Evolutionary conservation across 2,329 filamentous ascomycete genomes (phyloP).

Genomic region (Xylaria sp.): DNA sequence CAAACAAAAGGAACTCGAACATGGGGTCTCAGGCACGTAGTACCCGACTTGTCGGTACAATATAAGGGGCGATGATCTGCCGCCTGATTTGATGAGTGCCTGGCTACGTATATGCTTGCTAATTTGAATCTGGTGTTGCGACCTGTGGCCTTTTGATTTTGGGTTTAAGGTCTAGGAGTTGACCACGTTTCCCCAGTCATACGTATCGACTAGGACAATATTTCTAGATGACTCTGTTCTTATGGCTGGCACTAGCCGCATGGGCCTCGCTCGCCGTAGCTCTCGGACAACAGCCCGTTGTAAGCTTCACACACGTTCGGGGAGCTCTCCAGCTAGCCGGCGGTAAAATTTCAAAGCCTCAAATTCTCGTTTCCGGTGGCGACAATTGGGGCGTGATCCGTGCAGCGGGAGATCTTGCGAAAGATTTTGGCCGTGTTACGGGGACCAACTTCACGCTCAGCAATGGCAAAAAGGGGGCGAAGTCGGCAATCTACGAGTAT

Average conservation of each 20-base stretch:
- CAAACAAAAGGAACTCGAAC: not conserved
- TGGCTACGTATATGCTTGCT: slow-evolving; percentile 1
- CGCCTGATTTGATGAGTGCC: not conserved
- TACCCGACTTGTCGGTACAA: slow-evolving; percentile 14
- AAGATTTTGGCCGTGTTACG: slow-evolving; percentile 77
- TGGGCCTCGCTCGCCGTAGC: slow-evolving; percentile 38
- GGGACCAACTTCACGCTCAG: slow-evolving; percentile 71
- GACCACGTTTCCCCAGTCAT: not conserved
- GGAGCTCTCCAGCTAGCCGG: slow-evolving; percentile 46
- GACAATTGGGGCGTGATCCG: slow-evolving; percentile 77
- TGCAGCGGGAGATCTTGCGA: slow-evolving; percentile 73
- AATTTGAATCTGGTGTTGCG: not conserved
- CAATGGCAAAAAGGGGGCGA: slow-evolving; percentile 56
- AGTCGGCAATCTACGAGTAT: slow-evolving; percentile 56
- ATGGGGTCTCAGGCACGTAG: not conserved
- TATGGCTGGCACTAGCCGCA: slow-evolving; percentile 29
- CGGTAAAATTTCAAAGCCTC: slow-evolving; percentile 44
- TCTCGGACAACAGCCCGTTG: slow-evolving; percentile 48
- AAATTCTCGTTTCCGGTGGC: slow-evolving; percentile 65
- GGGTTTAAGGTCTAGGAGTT: not conserved
- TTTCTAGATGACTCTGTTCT: slow-evolving; percentile 21
- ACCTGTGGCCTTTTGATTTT: not conserved
- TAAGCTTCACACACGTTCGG: slow-evolving; percentile 43
- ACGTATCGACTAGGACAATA: not conserved
- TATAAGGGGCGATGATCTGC: slow-evolving; percentile 25